Evolutionary conservation across 805 yeast genomes (phyloP).

Genomic region (Metschnikowia colocasiae): DNA sequence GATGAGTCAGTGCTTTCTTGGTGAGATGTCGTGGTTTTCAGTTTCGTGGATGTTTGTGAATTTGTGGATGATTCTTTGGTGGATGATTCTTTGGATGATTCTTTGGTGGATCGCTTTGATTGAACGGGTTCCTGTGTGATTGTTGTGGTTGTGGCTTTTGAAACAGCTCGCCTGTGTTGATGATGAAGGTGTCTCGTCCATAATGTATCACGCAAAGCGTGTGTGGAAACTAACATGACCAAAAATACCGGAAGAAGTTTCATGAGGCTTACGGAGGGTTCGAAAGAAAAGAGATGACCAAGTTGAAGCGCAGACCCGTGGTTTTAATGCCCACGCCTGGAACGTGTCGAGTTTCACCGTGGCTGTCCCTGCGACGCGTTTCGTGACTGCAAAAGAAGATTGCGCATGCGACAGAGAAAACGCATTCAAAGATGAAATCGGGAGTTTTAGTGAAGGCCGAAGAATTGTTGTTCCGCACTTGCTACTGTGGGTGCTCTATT

Average conservation of each 20-base stretch:
- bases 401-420: neutral
- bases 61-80: neutral
- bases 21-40: too few relatives aligned
- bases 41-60: neutral
- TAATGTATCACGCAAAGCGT: neutral
- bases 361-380: constrained; percentile 13
- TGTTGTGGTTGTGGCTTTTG: neutral
- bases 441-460: too few relatives aligned
- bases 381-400: constrained; percentile 1
- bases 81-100: neutral
- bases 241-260: neutral
- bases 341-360: constrained; percentile 10
- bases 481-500: too few relatives aligned
- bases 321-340: too few relatives aligned
- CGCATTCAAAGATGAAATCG: neutral
- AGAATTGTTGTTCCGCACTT: too few relatives aligned
- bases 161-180: constrained; percentile 1
- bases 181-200: constrained; percentile 1
- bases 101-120: neutral
- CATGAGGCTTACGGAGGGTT: neutral
- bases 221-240: neutral
- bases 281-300: neutral
- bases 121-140: neutral
- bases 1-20: too few relatives aligned
- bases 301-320: neutral